phyloP scores from a whole-genome alignment of 129 eudicot species.

The Helichrysum umbraculigerum region DNA sequence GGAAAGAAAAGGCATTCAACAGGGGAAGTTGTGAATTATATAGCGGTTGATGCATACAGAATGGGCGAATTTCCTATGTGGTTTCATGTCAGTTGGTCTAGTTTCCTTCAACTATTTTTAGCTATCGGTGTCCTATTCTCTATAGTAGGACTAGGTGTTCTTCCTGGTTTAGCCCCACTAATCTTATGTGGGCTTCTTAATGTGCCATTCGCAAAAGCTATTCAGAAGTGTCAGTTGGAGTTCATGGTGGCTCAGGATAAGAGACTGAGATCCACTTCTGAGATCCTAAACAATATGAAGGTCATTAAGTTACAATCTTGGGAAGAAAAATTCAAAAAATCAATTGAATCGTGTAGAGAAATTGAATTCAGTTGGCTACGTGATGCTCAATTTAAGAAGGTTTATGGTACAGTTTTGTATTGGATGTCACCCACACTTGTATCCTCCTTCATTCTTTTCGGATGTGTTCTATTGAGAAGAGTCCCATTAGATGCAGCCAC shows the following conservation, averaged over 20 bases:
- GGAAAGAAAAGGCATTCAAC: constrained; percentile 63
- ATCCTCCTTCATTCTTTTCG: constrained; percentile 53
- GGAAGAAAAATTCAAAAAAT: constrained; percentile 64
- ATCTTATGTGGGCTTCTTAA: constrained; percentile 49
- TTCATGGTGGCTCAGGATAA: constrained; percentile 67
- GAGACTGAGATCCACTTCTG: constrained; percentile 67
- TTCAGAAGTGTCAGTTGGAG: constrained; percentile 53
- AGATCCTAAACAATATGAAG: constrained; percentile 77
- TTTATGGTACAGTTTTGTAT: constrained; percentile 43
- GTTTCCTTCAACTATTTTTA: constrained; percentile 37
- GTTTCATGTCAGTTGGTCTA: constrained; percentile 49
- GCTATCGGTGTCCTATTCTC: constrained; percentile 41
- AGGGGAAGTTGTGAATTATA: constrained; percentile 64
- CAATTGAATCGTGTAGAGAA: constrained; percentile 47
- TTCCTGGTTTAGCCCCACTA: constrained; percentile 56
- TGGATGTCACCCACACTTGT: constrained; percentile 73
- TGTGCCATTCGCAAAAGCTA: constrained; percentile 50
- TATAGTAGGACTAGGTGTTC: constrained; percentile 51
- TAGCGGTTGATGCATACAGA: constrained; percentile 65
- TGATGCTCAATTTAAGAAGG: constrained; percentile 39
- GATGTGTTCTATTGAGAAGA: constrained; percentile 47
- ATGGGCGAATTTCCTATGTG: constrained; percentile 67
- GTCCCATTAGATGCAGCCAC: constrained; percentile 66
- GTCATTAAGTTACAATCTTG: constrained; percentile 83
- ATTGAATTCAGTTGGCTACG: constrained; percentile 57